Percentiles rank a stretch among this genome's conserved stretches.
Conservation (phyloP, 345 rosid species). For the Triadica sebifera region DNA sequence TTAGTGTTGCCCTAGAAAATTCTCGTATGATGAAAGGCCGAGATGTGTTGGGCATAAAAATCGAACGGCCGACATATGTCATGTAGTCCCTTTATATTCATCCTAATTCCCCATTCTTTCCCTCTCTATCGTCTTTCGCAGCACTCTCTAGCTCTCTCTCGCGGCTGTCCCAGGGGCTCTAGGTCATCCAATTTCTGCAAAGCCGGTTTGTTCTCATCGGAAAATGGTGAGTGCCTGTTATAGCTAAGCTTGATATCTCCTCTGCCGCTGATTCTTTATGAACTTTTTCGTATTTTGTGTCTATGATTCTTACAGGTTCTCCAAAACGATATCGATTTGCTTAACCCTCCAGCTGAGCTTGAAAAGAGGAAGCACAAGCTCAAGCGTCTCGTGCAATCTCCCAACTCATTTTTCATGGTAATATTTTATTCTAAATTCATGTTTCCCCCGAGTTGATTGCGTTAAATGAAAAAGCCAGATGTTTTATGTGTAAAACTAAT, state of each 20-base stretch:
- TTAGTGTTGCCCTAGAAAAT: neutral
- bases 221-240: neutral
- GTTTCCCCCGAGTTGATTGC: neutral
- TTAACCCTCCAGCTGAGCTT: slow-evolving; percentile 18
- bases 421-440: neutral
- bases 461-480: neutral
- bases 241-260: neutral
- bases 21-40: neutral
- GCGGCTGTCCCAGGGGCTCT: neutral
- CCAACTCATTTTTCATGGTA: slow-evolving; percentile 16
- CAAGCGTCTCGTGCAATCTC: slow-evolving; percentile 17
- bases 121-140: neutral
- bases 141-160: neutral
- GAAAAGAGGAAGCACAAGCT: slow-evolving; percentile 25
- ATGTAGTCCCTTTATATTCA: neutral
- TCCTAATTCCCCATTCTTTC: neutral
- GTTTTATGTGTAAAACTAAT: neutral
- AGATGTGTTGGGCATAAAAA: neutral
- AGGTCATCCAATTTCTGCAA: neutral
- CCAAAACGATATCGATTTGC: slow-evolving; percentile 20
- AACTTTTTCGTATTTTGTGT: neutral
- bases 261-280: neutral
- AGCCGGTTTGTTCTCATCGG: neutral
- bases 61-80: neutral
- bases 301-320: slow-evolving; percentile 10